Evolutionary conservation across 225 moss, liverwort and hornwort genomes (phyloP), one percentile per base, ranked within the genome.

Genomic region (Rhytidiadelphus loreus): DNA sequence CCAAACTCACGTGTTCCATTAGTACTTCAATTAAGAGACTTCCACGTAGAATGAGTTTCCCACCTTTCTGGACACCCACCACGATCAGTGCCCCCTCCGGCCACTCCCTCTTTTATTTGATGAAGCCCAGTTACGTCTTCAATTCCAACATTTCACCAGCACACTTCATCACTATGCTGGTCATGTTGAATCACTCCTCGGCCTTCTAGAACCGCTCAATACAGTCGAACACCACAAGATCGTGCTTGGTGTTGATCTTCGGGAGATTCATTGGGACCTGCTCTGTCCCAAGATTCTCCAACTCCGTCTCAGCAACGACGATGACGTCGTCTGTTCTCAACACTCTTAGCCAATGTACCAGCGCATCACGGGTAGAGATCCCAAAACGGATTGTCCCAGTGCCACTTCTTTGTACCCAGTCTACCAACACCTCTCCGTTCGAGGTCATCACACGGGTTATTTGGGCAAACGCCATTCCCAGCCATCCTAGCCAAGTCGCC

Each of bases 311-410:
- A n/a, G 6, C 56, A n/a, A 15, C 7, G 16, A 52, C 76, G 1
- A 75, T 0, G 33, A 50, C 50, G 52, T 7, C 32, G 52, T 76
- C 13, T 21, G 5, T 56, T n/a, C 9, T 56, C 12, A 13, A 2
- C 2, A 3, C 0, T 0, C 21, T 77, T 37, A 77, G 9, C 77
- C 77, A 77, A 77, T 6, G 53, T 23, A 1, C 1, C 5, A 53
- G 3, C 2, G 75, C 75, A 4, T 7, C 20, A 4, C 0, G 3
- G 4, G 75, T 0, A 52, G 5, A 33, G 1, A 18, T 13, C 35
- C 6, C 2, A 0, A 21, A 33, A 13, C 21, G 33, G 8, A 2
- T 28, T 43, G 44, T 29, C 39, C 11, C 12, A n/a, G 22, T 37
- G 18, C 35, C 35, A 35, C 35, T 4, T 63, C 63, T 65, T 65